These are phyloP conservation scores for Ascobolus immersus DNA, from an alignment of 495 filamentous ascomycete genomes.

Conservation along the genomic window DNA sequence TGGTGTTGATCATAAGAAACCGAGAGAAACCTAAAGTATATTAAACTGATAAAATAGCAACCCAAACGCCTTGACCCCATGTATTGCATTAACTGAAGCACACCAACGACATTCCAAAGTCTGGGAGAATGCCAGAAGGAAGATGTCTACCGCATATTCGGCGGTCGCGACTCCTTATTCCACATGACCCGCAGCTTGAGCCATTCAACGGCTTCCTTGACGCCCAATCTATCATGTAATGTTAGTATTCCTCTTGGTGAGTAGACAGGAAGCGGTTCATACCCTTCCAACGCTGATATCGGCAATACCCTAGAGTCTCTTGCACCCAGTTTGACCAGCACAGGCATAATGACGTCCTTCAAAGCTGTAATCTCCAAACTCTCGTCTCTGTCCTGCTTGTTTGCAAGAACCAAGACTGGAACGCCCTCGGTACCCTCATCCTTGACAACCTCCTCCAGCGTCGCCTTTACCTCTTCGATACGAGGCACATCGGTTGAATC, in stretches of 20 bases:
- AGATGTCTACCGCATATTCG: slow-evolving; percentile 72
- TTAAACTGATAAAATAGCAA: too few species aligned
- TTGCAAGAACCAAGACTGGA: slow-evolving; percentile 74
- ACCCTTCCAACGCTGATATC: slow-evolving; percentile 64
- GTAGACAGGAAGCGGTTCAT: neutral
- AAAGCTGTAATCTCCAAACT: slow-evolving; percentile 91
- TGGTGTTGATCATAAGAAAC: too few species aligned
- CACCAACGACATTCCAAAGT: too few species aligned
- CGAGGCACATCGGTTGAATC: slow-evolving; percentile 76
- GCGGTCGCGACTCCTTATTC: slow-evolving; percentile 81
- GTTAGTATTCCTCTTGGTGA: neutral
- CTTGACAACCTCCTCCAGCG: slow-evolving; percentile 40
- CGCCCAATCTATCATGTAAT: slow-evolving; percentile 33
- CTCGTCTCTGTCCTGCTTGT: slow-evolving; percentile 94
- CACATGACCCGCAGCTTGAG: slow-evolving; percentile 70
- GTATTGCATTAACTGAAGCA: too few species aligned
- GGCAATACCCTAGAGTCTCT: slow-evolving; percentile 78
- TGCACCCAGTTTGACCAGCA: slow-evolving; percentile 71
- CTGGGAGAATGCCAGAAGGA: too few species aligned
- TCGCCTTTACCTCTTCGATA: slow-evolving; percentile 60
- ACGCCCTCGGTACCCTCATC: slow-evolving; percentile 67
- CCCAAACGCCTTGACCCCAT: too few species aligned
- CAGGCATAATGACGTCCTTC: slow-evolving; percentile 85
- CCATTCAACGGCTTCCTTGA: slow-evolving; percentile 90
- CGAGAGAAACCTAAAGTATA: too few species aligned